These are phyloP conservation scores for Onygenales sp. DNA, from an alignment of 2,329 filamentous ascomycete genomes.

Conservation along the genomic window DNA sequence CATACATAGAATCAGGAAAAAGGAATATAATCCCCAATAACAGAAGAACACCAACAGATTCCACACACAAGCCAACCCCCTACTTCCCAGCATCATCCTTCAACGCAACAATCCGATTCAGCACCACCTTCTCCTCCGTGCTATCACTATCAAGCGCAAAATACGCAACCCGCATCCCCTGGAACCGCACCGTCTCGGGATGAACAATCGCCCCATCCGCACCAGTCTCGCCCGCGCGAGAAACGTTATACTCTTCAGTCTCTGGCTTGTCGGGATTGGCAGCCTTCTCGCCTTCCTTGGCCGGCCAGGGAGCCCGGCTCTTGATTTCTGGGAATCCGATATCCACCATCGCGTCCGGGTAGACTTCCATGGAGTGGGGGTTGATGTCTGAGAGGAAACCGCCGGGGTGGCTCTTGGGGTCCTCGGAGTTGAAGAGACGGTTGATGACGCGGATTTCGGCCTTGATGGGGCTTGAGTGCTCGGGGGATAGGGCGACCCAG, in stretches of 20 bases:
- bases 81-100: constrained; percentile 59
- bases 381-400: constrained; percentile 81
- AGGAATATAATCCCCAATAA: background rate
- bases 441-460: constrained; percentile 73
- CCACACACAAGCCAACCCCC: background rate
- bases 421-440: constrained; percentile 74
- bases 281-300: constrained; percentile 57
- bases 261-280: constrained; percentile 45
- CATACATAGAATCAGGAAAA: too few species aligned
- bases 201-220: constrained; percentile 29
- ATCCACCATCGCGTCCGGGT: constrained; percentile 69
- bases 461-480: constrained; percentile 48
- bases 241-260: constrained; percentile 13
- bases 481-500: constrained; percentile 68
- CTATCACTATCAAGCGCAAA: constrained; percentile 53
- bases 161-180: constrained; percentile 81
- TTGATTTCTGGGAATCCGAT: constrained; percentile 71
- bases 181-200: constrained; percentile 74
- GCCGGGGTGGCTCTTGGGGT: constrained; percentile 66
- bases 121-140: constrained; percentile 64
- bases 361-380: constrained; percentile 73
- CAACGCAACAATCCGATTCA: constrained; percentile 84
- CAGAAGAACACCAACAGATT: background rate
- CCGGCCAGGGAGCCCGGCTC: constrained; percentile 68
- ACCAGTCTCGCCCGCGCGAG: constrained; percentile 10